Evolutionary conservation across 129 eudicot species (phyloP), one percentile per base, ranked within the genome.

Genomic region (Artemisia argyi): DNA sequence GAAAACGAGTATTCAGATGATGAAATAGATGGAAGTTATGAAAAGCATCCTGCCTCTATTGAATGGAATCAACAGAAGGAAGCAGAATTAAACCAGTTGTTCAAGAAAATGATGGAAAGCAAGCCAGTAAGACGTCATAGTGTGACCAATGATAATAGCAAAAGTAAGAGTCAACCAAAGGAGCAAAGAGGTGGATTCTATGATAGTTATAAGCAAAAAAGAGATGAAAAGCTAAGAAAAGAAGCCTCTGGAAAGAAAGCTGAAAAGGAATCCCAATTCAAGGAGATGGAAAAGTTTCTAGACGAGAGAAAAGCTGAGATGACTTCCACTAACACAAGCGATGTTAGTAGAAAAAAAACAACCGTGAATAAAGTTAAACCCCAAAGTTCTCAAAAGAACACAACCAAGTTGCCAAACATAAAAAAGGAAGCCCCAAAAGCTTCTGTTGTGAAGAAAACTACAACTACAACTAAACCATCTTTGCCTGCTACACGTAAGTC

Each of bases 11-110:
- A 75, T 78, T 30, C 63, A 54, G 84, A 84, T 56, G 83, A 61
- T 39, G 46, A 39, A 39, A 8, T 9, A 39, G 46, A 39, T 39
- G 46, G 2, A 1, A 39, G 46, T 39, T 39, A 39, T 69, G 97
- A 86, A 66, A 84, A 77, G 66, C 52, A 84, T 79, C 75, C 81
- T 67, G 83, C 85, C 72, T 84, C 96, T 0, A 84, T 85, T 61
- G 88, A 89, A 71, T 94, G 98, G 98, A 82, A 79, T 71, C 89
- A 85, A 72, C 91, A 86, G 76, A 94, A 90, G 82, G 99, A 94
- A 88, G 97, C 93, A 51, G 99, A 94, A 63, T 63, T 94, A 55
- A 88, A 90, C 67, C 96, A 94, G 74, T 68, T 94, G 85, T 84
- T 94, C 46, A 83, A 80, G 80, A 87, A 85, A 71, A 88, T 94